Base-by-base conservation (phyloP, 192 early-diverging fungal species). In the Kickxella alabastrina region DNA sequence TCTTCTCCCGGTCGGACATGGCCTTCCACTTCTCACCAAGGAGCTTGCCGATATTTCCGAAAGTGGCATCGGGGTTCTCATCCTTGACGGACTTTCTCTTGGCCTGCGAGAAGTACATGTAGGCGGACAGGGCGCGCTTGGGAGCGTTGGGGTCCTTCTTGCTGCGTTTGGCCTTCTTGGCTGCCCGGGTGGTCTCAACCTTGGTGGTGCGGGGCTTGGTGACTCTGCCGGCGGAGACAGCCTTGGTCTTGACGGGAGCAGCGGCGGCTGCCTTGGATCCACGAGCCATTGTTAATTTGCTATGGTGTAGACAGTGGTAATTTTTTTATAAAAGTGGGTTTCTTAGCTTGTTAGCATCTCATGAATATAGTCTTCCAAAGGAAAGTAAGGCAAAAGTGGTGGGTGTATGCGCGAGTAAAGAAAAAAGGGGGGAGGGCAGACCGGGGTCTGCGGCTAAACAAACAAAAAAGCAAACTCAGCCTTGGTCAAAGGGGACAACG, bases 131-230 rank as follows among this genome's bases (percentile, higher is more conserved):
- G 4, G 86, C 82, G 78, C 88, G 88, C 82, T 97, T 97, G 75
- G 93, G 93, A 13, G 86, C 87, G 57, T 80, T 83, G 38, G 87
- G 83, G 82, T 93, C 88, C 84, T 96, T 93, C 83, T 89, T 90
- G 48, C 73, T 67, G 57, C 75, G 72, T 63, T 79, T 79, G 34
- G 18, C 13, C 34, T 49, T 49, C 34, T 35, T 32, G 4, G 32
- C 7, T 9, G n/a, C 32, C 32, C 32, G 31, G 19, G 47, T 6
- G 10, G 19, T 32, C 4, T 36, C 29, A 12, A 4, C 47, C 57
- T 82, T 79, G 49, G 58, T 71, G 40, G 51, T 51, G 75, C 77
- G 78, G 42, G 56, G 4, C 42, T 50, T 50, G 12, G 49, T 15
- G 34, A 5, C 43, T 43, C 29, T 45, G 42, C 35, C 10, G 15